phyloP scores from a whole-genome alignment of 2,329 filamentous ascomycete species.

The Microdochium trichocladiopsis region DNA sequence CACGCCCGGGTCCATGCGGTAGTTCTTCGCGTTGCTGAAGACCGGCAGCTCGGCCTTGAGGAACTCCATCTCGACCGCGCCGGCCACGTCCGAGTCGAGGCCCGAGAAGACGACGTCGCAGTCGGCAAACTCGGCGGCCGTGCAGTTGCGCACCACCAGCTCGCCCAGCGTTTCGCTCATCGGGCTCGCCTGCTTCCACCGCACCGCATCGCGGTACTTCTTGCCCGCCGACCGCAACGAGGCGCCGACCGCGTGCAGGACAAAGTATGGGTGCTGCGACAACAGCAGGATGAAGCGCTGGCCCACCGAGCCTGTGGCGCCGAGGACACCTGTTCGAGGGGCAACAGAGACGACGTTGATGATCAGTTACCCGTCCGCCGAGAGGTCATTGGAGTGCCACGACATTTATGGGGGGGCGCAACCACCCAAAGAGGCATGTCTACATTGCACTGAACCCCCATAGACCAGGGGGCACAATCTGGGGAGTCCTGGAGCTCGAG shows the following conservation, averaged over 20 bases:
- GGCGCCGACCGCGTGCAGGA: constrained; percentile 82
- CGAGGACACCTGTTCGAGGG: constrained; percentile 61
- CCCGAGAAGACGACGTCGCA: constrained; percentile 94
- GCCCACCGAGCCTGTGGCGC: constrained; percentile 89
- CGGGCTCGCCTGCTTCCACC: constrained; percentile 86
- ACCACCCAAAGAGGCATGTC: not conserved
- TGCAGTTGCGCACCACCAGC: constrained; percentile 80
- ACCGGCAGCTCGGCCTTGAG: constrained; percentile 80
- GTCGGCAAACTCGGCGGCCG: constrained; percentile 72
- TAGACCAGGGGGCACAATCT: not conserved
- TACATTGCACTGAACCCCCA: not conserved
- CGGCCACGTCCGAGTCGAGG: constrained; percentile 85
- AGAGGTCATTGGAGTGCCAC: no score
- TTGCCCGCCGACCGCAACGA: constrained; percentile 86
- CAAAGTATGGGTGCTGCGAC: constrained; percentile 78
- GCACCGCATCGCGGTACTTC: constrained; percentile 87
- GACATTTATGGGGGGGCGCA: no score
- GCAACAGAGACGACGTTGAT: no score
- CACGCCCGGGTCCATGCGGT: constrained; percentile 82
- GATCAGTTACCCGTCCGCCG: no score
- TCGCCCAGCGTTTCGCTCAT: constrained; percentile 72
- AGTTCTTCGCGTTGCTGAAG: constrained; percentile 98
- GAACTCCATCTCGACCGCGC: constrained; percentile 89
- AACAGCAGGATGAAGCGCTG: constrained; percentile 93
- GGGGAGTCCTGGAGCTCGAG: constrained; percentile 6